phyloP scores from a whole-genome alignment of 1,139 yeast genomes.

The Lodderomyces jiufengensis region DNA sequence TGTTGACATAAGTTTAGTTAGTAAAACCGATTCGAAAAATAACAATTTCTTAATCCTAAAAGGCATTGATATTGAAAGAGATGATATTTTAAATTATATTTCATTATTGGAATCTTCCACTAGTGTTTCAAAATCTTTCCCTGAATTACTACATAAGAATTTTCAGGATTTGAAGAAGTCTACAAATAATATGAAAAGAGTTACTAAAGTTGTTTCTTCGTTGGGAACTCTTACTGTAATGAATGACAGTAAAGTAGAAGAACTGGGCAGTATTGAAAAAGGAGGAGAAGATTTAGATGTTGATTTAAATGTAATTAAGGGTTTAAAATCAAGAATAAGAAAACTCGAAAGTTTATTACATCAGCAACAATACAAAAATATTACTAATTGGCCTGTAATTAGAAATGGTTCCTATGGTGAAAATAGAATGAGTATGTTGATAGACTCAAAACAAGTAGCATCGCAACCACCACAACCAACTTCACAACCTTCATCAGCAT shows the following conservation, averaged over 20 bases:
- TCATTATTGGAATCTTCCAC: slow-evolving; percentile 21
- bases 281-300: slow-evolving; percentile 24
- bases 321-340: slow-evolving; percentile 56
- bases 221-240: slow-evolving; percentile 31
- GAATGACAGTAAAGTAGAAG: slow-evolving; percentile 18
- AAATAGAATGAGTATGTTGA: slow-evolving; percentile 20
- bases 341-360: slow-evolving; percentile 65
- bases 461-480: slow-evolving; percentile 5
- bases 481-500: slow-evolving; percentile 7
- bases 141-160: slow-evolving; percentile 43
- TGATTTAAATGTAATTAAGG: slow-evolving; percentile 44
- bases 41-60: slow-evolving; percentile 21
- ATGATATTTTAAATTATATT: slow-evolving; percentile 39
- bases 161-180: slow-evolving; percentile 42
- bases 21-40: slow-evolving; percentile 14
- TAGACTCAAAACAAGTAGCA: slow-evolving; percentile 11
- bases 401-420: slow-evolving; percentile 15
- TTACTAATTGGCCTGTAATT: slow-evolving; percentile 54
- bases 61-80: slow-evolving; percentile 31
- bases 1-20: slow-evolving; percentile 40
- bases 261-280: slow-evolving; percentile 16
- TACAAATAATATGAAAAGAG: slow-evolving; percentile 37
- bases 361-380: slow-evolving; percentile 58
- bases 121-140: slow-evolving; percentile 25
- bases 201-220: slow-evolving; percentile 34